Percentiles rank a stretch among this genome's conserved stretches.
Evolutionary conservation across 2,329 filamentous ascomycete genomes (phyloP).

Genomic region (Pyrenochaeta sp.): DNA sequence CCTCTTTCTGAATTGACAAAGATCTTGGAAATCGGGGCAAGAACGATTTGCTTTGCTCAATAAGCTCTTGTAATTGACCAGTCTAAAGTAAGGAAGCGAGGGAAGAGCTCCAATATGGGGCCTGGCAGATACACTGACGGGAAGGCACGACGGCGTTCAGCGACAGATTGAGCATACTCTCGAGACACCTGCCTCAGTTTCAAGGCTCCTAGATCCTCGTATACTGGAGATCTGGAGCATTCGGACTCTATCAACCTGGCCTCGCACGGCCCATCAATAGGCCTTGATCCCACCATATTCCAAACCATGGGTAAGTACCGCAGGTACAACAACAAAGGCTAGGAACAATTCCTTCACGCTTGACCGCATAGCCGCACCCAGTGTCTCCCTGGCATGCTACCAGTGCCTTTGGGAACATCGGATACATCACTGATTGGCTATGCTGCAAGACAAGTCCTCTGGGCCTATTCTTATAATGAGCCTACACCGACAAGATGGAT

Average conservation of each 20-base stretch:
- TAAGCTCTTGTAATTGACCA: not conserved
- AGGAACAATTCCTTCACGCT: not conserved
- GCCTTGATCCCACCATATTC: not conserved
- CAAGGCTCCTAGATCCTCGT: not conserved
- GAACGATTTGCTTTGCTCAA: not conserved
- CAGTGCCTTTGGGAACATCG: too few relatives aligned
- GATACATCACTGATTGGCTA: too few relatives aligned
- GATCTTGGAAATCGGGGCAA: too few relatives aligned
- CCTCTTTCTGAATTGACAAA: too few relatives aligned
- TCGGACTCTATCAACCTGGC: too few relatives aligned
- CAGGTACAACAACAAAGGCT: not conserved
- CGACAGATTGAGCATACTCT: not conserved
- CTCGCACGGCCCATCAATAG: not conserved
- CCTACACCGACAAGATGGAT: not conserved
- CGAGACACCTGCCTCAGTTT: not conserved
- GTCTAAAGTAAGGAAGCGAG: not conserved
- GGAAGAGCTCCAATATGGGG: not conserved
- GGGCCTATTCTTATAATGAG: not conserved
- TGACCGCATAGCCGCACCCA: not conserved
- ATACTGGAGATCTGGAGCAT: not conserved
- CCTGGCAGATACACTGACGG: not conserved
- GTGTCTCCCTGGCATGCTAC: not conserved
- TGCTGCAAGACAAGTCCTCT: not conserved
- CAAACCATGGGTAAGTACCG: not conserved
- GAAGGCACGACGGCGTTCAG: not conserved